Percentiles rank a stretch among this genome's conserved stretches.
These are phyloP conservation scores for Magnusiomyces clavatus DNA, from an alignment of 1,139 yeast genomes.

Conservation along the genomic window DNA sequence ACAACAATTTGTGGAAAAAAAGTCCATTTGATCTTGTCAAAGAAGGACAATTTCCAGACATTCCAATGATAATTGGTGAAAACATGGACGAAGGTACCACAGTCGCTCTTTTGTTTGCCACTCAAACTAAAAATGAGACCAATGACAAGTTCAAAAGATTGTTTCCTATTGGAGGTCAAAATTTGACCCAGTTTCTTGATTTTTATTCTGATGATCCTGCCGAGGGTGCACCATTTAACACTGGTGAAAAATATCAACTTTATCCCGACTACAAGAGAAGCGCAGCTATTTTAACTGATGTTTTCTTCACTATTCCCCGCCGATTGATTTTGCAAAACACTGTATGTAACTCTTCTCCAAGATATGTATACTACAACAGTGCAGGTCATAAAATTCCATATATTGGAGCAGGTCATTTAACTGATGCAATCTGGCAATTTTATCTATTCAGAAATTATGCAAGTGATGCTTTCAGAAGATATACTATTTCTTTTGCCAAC, in stretches of 20 bases:
- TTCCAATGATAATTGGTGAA: conserved; percentile 20
- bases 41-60: conserved; percentile 15
- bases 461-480: conserved; percentile 15
- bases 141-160: background rate
- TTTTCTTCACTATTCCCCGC: conserved; percentile 19
- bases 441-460: conserved; percentile 5
- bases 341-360: background rate
- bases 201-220: conserved; percentile 18
- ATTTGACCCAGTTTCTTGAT: conserved; percentile 4
- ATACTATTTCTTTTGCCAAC: conserved; percentile 20
- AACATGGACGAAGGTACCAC: conserved; percentile 23
- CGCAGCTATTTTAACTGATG: conserved; percentile 19
- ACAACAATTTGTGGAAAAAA: conserved; percentile 15
- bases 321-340: conserved; percentile 13
- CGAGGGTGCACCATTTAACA: conserved; percentile 20
- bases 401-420: conserved; percentile 17
- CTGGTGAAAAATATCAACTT: conserved; percentile 14
- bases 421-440: conserved; percentile 7
- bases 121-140: conserved; percentile 1
- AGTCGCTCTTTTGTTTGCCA: conserved; percentile 14
- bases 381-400: conserved; percentile 14
- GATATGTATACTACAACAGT: conserved; percentile 11
- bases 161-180: conserved; percentile 7
- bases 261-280: conserved; percentile 18
- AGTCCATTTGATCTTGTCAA: conserved; percentile 11